phyloP scores from a whole-genome alignment of 2,329 filamentous ascomycete genomes.

The Claviceps monticola region DNA sequence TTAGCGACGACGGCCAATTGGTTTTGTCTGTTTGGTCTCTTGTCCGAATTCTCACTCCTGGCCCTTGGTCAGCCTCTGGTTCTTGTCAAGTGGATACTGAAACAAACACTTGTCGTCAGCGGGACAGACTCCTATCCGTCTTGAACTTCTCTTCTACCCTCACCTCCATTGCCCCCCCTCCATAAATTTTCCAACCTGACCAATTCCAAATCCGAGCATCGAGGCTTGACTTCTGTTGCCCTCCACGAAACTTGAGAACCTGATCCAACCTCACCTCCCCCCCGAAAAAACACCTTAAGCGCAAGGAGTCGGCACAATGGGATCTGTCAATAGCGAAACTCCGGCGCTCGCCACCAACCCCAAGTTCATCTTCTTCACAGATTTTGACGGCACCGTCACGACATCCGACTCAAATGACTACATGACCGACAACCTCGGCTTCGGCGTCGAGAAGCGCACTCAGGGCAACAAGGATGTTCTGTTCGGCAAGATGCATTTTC shows the following conservation, averaged over 20 bases:
- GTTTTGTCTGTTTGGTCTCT: background rate
- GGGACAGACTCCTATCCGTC: background rate
- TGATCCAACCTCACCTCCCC: too few species aligned
- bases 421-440: slow-evolving; percentile 87
- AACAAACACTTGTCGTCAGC: background rate
- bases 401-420: slow-evolving; percentile 51
- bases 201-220: background rate
- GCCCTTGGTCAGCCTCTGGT: background rate
- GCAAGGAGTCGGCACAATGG: slow-evolving; percentile 22
- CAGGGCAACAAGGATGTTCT: slow-evolving; percentile 68
- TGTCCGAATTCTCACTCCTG: background rate
- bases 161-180: background rate
- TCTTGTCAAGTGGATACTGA: background rate
- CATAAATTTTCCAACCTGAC: background rate
- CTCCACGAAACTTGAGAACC: too few species aligned
- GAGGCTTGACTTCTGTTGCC: background rate
- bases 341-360: slow-evolving; percentile 55
- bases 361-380: slow-evolving; percentile 94
- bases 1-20: background rate
- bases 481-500: slow-evolving; percentile 55
- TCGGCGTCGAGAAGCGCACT: slow-evolving; percentile 56
- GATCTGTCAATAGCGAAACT: slow-evolving; percentile 28
- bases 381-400: slow-evolving; percentile 96
- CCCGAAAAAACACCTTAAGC: background rate
- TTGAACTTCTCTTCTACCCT: background rate